A percentile compares a stretch with the other conserved stretches of the same genome.
phyloP scores from a whole-genome alignment of 306 rosid species.

The Lotus japonicus region DNA sequence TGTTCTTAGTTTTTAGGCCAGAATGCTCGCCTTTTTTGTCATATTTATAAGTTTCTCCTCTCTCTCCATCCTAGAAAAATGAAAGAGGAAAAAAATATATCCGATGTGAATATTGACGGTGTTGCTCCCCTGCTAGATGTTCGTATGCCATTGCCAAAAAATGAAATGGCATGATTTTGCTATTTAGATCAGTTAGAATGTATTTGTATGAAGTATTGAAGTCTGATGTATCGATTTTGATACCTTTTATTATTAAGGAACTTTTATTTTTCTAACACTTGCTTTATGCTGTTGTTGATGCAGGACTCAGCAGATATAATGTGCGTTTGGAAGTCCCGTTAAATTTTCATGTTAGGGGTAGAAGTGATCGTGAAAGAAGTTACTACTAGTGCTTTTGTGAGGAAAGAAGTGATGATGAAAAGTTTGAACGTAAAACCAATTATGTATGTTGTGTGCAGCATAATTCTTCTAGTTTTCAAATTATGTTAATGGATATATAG shows the following conservation, averaged over 20 bases:
- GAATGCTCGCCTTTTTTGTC: too few species aligned
- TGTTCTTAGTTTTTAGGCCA: too few species aligned
- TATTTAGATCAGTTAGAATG: not conserved
- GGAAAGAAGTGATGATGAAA: too few species aligned
- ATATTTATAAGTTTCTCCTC: too few species aligned
- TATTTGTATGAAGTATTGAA: not conserved
- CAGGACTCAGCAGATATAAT: constrained; percentile 21
- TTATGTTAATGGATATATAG: constrained; percentile 10
- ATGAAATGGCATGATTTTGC: not conserved
- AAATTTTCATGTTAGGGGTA: too few species aligned
- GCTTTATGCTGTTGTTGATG: constrained; percentile 17
- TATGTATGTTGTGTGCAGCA: not conserved
- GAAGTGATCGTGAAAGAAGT: too few species aligned
- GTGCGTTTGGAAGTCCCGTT: not conserved
- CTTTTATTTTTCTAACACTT: constrained; percentile 2
- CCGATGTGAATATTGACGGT: not conserved
- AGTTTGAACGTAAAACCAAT: too few species aligned
- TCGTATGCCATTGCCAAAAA: not conserved
- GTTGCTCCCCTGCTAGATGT: not conserved
- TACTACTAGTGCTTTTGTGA: too few species aligned
- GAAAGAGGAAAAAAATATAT: not conserved
- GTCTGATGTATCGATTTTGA: not conserved
- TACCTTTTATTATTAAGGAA: not conserved
- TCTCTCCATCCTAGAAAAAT: not conserved
- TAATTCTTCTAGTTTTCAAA: not conserved